A percentile compares a stretch with the other conserved stretches of the same genome.
These are phyloP conservation scores for Sclerotinia trifoliorum DNA, from an alignment of 2,329 filamentous ascomycete species.

Conservation along the genomic window DNA sequence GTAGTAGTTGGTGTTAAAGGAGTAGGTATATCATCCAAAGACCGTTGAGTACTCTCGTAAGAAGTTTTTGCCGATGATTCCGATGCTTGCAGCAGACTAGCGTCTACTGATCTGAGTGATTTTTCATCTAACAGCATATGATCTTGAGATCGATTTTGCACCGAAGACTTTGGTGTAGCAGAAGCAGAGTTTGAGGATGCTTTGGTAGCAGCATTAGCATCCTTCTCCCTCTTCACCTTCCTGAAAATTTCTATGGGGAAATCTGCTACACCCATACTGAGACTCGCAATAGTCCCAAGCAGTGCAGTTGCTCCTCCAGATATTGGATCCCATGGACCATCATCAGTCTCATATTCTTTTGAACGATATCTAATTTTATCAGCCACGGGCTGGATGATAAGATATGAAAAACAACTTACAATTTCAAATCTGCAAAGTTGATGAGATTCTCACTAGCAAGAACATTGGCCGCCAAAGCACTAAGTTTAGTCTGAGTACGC, in stretches of 20 bases:
- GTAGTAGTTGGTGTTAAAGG: conserved; percentile 31
- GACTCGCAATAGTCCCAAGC: conserved; percentile 76
- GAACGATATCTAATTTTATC: conserved; percentile 47
- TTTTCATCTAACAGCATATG: conserved; percentile 24
- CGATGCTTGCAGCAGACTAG: conserved; percentile 21
- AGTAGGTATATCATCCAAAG: conserved; percentile 25
- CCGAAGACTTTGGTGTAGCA: conserved; percentile 24
- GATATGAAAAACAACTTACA: conserved; percentile 51
- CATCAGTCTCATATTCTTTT: conserved; percentile 72
- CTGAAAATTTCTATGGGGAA: conserved; percentile 59
- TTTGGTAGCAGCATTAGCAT: conserved; percentile 24
- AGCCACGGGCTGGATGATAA: conserved; percentile 4
- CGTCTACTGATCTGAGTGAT: conserved; percentile 20
- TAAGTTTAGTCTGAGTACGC: conserved; percentile 64
- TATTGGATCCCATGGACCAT: conserved; percentile 76
- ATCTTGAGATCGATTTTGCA: conserved; percentile 25
- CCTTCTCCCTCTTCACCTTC: conserved; percentile 33
- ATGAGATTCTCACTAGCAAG: conserved; percentile 64
- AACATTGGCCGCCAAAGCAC: conserved; percentile 68
- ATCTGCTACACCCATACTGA: conserved; percentile 81
- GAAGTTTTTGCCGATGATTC: conserved; percentile 31
- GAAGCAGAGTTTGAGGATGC: conserved; percentile 20
- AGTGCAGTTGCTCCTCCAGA: conserved; percentile 74
- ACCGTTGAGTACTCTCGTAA: conserved; percentile 32
- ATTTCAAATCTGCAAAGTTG: conserved; percentile 68